These are phyloP conservation scores for Penstemon davidsonii DNA, from an alignment of 257 asterid genomes.

Conservation along the genomic window DNA sequence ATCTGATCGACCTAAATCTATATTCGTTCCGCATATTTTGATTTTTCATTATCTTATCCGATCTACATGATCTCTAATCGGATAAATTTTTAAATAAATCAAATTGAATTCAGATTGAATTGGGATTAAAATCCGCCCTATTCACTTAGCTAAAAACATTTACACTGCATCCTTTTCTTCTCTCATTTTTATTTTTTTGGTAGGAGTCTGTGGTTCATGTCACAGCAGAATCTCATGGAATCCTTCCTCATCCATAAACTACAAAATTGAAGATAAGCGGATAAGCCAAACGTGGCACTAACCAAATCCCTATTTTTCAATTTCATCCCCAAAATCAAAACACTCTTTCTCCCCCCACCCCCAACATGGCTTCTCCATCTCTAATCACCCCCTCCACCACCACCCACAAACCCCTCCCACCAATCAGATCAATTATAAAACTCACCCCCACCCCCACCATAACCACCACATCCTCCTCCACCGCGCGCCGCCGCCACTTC, in stretches of 20 bases:
- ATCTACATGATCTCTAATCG: too few relatives aligned
- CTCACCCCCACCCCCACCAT: conserved; percentile 24
- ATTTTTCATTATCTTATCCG: too few relatives aligned
- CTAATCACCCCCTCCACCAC: conserved; percentile 52
- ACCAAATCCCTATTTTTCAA: conserved; percentile 27
- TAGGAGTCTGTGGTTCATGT: too few relatives aligned
- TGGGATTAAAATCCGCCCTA: too few relatives aligned
- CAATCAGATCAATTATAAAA: conserved; percentile 37
- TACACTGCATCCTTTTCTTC: too few relatives aligned
- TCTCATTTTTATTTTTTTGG: too few relatives aligned
- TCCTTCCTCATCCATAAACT: conserved; percentile 51
- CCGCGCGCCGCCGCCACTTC: conserved; percentile 53
- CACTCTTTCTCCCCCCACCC: conserved; percentile 12
- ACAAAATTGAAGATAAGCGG: conserved; percentile 58
- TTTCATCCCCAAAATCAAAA: conserved; percentile 23
- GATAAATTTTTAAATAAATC: too few relatives aligned
- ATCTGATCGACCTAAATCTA: too few relatives aligned
- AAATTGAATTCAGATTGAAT: too few relatives aligned
- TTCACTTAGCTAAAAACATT: too few relatives aligned
- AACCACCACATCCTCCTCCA: conserved; percentile 18
- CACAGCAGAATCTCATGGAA: neutral
- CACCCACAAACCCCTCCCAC: conserved; percentile 44
- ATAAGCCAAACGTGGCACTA: conserved; percentile 68
- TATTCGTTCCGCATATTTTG: too few relatives aligned
- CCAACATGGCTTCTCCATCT: conserved; percentile 68